Conservation (phyloP, 129 eudicot genomes). For the Ambrosia trifida region DNA sequence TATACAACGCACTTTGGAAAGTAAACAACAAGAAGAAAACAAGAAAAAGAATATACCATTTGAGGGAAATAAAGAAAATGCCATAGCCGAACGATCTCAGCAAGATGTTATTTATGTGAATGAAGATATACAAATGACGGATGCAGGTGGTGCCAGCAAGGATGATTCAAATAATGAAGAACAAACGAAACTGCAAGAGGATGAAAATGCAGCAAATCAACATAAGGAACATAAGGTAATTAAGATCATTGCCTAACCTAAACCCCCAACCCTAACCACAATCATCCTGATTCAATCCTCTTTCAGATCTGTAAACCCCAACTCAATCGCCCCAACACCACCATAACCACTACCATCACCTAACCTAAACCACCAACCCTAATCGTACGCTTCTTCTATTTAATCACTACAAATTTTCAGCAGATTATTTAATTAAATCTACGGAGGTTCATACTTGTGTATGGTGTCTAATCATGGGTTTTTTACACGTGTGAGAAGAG, state of each 20-base stretch:
- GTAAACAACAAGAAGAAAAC: conserved; percentile 36
- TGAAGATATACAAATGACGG: conserved; percentile 35
- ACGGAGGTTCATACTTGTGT: too few species aligned
- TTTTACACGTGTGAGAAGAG: too few species aligned
- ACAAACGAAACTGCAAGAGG: conserved; percentile 27
- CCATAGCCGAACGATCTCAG: conserved; percentile 43
- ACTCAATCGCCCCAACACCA: too few species aligned
- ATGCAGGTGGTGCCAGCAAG: conserved; percentile 35
- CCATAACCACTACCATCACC: too few species aligned
- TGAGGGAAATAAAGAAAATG: conserved; percentile 40
- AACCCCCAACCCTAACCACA: too few species aligned
- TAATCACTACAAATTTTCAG: too few species aligned
- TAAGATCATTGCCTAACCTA: not conserved
- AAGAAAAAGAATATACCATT: conserved; percentile 22
- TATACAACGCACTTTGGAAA: conserved; percentile 32
- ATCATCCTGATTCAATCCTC: too few species aligned
- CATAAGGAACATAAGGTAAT: conserved; percentile 66
- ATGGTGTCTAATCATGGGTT: too few species aligned
- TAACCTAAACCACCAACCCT: too few species aligned
- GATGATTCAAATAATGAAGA: conserved; percentile 37
- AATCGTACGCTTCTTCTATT: too few species aligned
- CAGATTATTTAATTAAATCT: too few species aligned
- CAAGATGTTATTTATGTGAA: conserved; percentile 39
- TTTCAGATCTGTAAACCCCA: too few species aligned
- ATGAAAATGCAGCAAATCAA: conserved; percentile 35